Percentiles rank a stretch among this genome's conserved stretches.
phyloP scores from a whole-genome alignment of 2,329 filamentous ascomycete species.

The Chalaropsis thielavioides region DNA sequence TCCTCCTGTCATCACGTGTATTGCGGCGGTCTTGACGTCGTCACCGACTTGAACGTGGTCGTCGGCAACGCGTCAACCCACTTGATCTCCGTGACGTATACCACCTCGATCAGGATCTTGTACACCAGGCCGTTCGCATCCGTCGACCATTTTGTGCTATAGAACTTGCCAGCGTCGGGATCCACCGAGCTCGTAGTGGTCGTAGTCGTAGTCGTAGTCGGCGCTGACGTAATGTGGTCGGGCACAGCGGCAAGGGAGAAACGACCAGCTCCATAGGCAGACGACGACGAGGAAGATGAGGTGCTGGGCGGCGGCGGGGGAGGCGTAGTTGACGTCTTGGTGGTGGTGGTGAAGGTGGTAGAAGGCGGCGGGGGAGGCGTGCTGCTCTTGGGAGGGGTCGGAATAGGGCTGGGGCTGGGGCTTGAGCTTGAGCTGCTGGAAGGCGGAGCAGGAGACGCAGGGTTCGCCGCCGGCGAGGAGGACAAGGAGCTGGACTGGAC shows the following conservation, averaged over 20 bases:
- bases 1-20: background rate
- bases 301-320: background rate
- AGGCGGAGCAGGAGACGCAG: background rate
- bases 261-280: background rate
- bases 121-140: slow-evolving; percentile 33
- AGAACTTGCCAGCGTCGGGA: slow-evolving; percentile 26
- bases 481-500: background rate
- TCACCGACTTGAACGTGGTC: background rate
- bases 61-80: slow-evolving; percentile 24
- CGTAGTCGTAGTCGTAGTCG: slow-evolving; percentile 17
- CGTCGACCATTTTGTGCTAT: slow-evolving; percentile 40
- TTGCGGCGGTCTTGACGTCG: background rate
- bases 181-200: slow-evolving; percentile 22
- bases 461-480: background rate
- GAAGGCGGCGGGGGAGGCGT: slow-evolving; percentile 10
- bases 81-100: slow-evolving; percentile 38
- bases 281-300: background rate
- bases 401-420: slow-evolving; percentile 7
- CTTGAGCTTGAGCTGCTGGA: background rate
- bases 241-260: background rate
- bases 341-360: background rate
- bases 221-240: background rate
- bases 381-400: slow-evolving; percentile 8
- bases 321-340: background rate
- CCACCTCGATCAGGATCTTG: slow-evolving; percentile 44